These are phyloP conservation scores for Microdochium bolleyi DNA, from an alignment of 2,329 filamentous ascomycete genomes.

Conservation along the genomic window DNA sequence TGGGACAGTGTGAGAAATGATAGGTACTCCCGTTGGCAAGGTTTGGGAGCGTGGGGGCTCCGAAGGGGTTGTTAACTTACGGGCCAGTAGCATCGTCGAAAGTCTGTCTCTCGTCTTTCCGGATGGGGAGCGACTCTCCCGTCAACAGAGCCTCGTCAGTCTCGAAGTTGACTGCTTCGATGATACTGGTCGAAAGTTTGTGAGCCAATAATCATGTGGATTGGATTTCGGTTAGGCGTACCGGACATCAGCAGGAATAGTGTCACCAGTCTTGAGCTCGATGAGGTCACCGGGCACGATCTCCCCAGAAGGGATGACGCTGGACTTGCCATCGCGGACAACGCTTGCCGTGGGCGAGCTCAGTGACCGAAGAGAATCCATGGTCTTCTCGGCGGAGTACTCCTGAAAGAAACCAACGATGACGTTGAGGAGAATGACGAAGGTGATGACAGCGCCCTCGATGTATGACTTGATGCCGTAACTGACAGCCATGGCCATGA, in stretches of 20 bases:
- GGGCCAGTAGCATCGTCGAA: constrained; percentile 45
- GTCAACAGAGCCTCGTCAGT: constrained; percentile 57
- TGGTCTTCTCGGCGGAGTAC: constrained; percentile 47
- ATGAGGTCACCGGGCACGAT: constrained; percentile 51
- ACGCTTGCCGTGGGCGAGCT: constrained; percentile 41
- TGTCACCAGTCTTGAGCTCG: constrained; percentile 41
- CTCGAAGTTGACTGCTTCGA: constrained; percentile 47
- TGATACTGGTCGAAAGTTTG: constrained; percentile 14
- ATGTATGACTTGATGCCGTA: constrained; percentile 46
- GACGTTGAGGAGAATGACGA: constrained; percentile 44
- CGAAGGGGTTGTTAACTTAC: not conserved
- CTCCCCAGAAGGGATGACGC: constrained; percentile 43
- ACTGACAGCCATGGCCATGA: constrained; percentile 42
- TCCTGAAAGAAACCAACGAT: constrained; percentile 47
- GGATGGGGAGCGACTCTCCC: constrained; percentile 53
- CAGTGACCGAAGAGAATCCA: constrained; percentile 41
- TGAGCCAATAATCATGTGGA: not conserved
- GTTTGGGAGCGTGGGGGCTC: not conserved
- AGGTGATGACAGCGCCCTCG: constrained; percentile 44
- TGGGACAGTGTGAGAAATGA: no score
- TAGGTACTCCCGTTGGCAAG: no score
- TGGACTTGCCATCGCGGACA: constrained; percentile 39
- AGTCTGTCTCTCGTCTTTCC: constrained; percentile 38
- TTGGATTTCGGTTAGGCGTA: constrained; percentile 4
- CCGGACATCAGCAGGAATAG: constrained; percentile 32